phyloP scores from a whole-genome alignment of 2,329 filamentous ascomycete genomes.

The Apiospora hydei region DNA sequence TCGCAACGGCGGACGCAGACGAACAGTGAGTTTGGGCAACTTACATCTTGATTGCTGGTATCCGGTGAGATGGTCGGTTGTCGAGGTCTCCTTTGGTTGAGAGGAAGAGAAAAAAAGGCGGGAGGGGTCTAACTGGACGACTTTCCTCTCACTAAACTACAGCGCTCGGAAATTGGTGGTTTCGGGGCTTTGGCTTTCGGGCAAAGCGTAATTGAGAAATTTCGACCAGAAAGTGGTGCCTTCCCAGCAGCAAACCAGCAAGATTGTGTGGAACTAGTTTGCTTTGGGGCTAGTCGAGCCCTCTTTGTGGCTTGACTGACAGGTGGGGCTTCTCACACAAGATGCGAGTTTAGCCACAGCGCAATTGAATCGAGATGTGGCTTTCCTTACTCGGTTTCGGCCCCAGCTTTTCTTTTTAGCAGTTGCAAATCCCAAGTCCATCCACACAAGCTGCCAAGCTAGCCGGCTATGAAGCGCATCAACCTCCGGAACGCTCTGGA shows the following conservation, averaged over 20 bases:
- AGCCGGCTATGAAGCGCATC: background rate
- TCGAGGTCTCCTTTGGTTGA: constrained; percentile 22
- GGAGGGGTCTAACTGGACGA: constrained; percentile 23
- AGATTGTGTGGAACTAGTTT: constrained; percentile 24
- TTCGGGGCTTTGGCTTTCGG: constrained; percentile 17
- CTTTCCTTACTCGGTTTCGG: background rate
- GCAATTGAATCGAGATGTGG: background rate
- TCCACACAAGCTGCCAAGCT: constrained; percentile 14
- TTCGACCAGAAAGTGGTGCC: constrained; percentile 23
- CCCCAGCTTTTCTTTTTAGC: background rate
- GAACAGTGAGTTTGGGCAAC: constrained; percentile 22
- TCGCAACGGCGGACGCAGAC: background rate
- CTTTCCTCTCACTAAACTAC: constrained; percentile 23
- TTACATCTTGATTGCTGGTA: constrained; percentile 26
- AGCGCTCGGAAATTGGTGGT: constrained; percentile 24
- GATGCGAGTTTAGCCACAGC: background rate
- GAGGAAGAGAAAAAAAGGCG: constrained; percentile 22
- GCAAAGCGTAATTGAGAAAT: constrained; percentile 21
- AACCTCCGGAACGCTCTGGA: constrained; percentile 1
- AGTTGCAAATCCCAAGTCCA: background rate
- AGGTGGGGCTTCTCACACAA: background rate
- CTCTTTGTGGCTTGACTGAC: constrained; percentile 14
- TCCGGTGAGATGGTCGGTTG: constrained; percentile 24
- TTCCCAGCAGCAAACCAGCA: constrained; percentile 18
- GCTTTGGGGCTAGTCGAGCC: constrained; percentile 23